Base-by-base conservation (phyloP, 2,329 filamentous ascomycete genomes). In the Talaromyces atroroseus region DNA sequence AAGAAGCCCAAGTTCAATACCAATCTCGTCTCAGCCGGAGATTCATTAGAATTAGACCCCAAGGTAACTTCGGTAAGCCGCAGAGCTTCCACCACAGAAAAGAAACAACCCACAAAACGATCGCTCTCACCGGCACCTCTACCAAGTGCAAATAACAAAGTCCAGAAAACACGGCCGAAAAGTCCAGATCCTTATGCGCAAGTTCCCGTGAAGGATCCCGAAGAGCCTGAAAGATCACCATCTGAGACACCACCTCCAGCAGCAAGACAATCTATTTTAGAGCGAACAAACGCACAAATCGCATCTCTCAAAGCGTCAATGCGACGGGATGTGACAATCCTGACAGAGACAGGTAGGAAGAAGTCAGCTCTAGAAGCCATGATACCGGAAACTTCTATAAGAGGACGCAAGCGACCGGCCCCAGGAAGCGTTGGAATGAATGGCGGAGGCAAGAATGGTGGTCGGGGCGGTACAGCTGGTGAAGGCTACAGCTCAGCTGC, bases 391-490 rank as follows among this genome's bases (percentile, higher is more conserved):
- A 77, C 69, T 11, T 73, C 76, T 11, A 77, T 76, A 38, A 71
- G 76, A 32, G 76, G 76, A 23, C 73, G 76, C 16, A 76, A 71
- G 62, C 70, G 75, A 11, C 73, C 72, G n/a, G 64, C 68, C 2
- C 70, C 71, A 5, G 71, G 72, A 14, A 68, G 66, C 20, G 59
- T 49, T 24, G 65, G 63, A 47, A 62, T 62, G 20, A 57, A 50
- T 10, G 57, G 49, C 51, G 44, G 59, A 61, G 42, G 63, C 60
- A 48, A 59, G 32, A 21, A 36, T 32, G 49, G 88, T 32, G 49
- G 88, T 55, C 80, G 83, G 52, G 80, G 81, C 14, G 84, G 82
- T 1, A 81, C 78, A 68, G 14, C 32, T 16, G 32, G 32, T 36
- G 78, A 69, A 48, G 81, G 75, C 7, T 69, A 75, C 6, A 76